Percentiles rank a stretch among this genome's conserved stretches.
These are phyloP conservation scores for Pythium pyrilobum DNA, from an alignment of 352 stramenopile species.

Conservation along the genomic window DNA sequence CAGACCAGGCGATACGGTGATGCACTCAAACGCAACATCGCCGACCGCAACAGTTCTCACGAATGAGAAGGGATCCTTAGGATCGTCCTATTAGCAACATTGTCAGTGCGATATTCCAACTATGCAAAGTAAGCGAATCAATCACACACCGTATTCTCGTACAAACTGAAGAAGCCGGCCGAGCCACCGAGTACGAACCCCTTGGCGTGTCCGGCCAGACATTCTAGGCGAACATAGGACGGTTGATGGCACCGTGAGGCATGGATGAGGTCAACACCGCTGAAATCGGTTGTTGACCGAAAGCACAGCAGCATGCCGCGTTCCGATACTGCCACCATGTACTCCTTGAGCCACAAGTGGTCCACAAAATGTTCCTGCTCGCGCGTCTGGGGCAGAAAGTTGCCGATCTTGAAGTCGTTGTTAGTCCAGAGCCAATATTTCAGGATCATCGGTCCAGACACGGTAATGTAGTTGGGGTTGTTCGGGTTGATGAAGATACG, in stretches of 20 bases:
- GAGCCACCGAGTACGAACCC: slow-evolving; percentile 72
- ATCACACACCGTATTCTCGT: slow-evolving; percentile 51
- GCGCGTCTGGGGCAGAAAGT: slow-evolving; percentile 62
- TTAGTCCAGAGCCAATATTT: slow-evolving; percentile 79
- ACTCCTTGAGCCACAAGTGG: slow-evolving; percentile 68
- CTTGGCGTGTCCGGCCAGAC: slow-evolving; percentile 54
- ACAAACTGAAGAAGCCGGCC: slow-evolving; percentile 70
- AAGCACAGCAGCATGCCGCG: slow-evolving; percentile 62
- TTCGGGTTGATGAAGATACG: slow-evolving; percentile 66
- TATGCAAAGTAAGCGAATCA: not conserved
- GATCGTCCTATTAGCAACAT: slow-evolving; percentile 41
- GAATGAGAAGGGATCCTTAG: slow-evolving; percentile 74
- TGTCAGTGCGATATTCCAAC: not conserved
- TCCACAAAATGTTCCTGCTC: slow-evolving; percentile 85
- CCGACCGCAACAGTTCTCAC: slow-evolving; percentile 62
- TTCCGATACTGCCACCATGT: slow-evolving; percentile 70
- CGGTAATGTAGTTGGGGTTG: slow-evolving; percentile 67
- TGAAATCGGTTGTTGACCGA: slow-evolving; percentile 40
- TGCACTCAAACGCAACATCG: slow-evolving; percentile 70
- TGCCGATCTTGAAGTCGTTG: slow-evolving; percentile 72
- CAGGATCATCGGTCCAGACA: slow-evolving; percentile 68
- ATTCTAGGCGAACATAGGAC: slow-evolving; percentile 67
- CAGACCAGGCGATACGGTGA: slow-evolving; percentile 59
- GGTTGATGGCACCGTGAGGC: slow-evolving; percentile 60
- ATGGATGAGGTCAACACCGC: slow-evolving; percentile 58